Evolutionary conservation across 1,284 basidiomycete genomes (phyloP).

Genomic region (Heterobasidion irregulare): DNA sequence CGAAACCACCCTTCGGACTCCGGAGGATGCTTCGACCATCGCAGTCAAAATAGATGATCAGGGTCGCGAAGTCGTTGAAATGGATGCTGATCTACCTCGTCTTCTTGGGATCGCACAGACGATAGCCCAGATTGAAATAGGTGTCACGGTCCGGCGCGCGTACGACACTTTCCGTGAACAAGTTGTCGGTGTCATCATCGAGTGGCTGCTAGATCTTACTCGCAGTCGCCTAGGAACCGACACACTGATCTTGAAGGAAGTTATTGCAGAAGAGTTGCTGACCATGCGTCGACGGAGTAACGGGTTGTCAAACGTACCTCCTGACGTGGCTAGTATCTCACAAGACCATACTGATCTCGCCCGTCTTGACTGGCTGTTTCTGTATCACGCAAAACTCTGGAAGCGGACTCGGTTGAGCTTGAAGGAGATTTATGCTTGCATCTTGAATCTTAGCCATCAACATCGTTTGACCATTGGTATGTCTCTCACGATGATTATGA

Average conservation of each 20-base stretch:
- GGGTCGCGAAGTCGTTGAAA: constrained; percentile 83
- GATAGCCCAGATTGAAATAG: constrained; percentile 85
- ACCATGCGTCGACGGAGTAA: constrained; percentile 36
- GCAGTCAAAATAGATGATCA: constrained; percentile 72
- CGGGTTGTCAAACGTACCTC: constrained; percentile 18
- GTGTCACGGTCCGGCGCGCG: constrained; percentile 83
- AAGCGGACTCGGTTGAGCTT: constrained; percentile 74
- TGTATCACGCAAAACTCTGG: constrained; percentile 80
- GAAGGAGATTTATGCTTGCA: constrained; percentile 77
- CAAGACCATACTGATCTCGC: constrained; percentile 48
- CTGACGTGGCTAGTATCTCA: constrained; percentile 30
- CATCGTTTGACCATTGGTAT: constrained; percentile 75
- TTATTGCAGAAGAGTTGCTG: constrained; percentile 68
- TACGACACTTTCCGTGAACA: constrained; percentile 91
- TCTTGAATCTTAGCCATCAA: constrained; percentile 65
- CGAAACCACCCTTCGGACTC: constrained; percentile 54
- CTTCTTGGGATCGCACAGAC: constrained; percentile 77
- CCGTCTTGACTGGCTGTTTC: constrained; percentile 65
- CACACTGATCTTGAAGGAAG: constrained; percentile 58
- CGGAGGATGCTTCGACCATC: constrained; percentile 57
- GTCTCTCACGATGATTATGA: constrained; percentile 9
- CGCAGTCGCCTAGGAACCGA: constrained; percentile 63
- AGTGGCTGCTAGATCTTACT: constrained; percentile 81
- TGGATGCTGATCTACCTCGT: constrained; percentile 57
- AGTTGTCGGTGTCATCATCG: constrained; percentile 74